A percentile compares a stretch with the other conserved stretches of the same genome.
Conservation (phyloP, 768 basidiomycete genomes). For the button mushroom (Agaricus bisporus) region DNA sequence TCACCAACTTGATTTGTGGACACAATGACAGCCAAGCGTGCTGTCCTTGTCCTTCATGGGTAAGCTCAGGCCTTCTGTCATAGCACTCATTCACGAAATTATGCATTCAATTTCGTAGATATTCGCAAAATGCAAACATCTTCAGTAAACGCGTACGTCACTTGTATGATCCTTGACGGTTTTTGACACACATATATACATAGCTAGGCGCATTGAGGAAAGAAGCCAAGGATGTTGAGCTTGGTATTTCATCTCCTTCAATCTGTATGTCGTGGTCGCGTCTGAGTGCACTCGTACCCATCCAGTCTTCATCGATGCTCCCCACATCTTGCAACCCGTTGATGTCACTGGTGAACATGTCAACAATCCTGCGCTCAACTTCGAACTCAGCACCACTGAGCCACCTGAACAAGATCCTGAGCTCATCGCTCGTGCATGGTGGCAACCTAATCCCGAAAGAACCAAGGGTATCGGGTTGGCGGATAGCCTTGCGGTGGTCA, state of each 20-base stretch:
- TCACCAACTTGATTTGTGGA: not conserved
- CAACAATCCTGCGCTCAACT: constrained; percentile 17
- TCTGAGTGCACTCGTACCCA: not conserved
- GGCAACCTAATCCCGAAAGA: constrained; percentile 43
- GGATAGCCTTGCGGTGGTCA: constrained; percentile 45
- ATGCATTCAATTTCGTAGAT: constrained; percentile 30
- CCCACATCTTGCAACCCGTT: constrained; percentile 57
- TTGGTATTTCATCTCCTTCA: constrained; percentile 36
- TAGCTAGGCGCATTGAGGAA: constrained; percentile 73
- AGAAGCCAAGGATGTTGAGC: constrained; percentile 56
- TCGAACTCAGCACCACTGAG: constrained; percentile 31
- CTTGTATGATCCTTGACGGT: not conserved
- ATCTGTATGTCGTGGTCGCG: not conserved
- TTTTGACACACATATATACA: not conserved
- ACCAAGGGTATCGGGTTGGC: constrained; percentile 48
- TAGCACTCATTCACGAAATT: not conserved
- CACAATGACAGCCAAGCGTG: constrained; percentile 19
- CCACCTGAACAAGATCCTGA: constrained; percentile 40
- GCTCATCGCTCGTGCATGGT: constrained; percentile 65
- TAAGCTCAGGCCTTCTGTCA: constrained; percentile 15
- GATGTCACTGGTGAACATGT: constrained; percentile 33
- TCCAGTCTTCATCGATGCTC: constrained; percentile 73
- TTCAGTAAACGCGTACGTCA: constrained; percentile 67
- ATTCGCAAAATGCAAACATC: constrained; percentile 63
- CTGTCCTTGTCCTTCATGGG: constrained; percentile 39